These are phyloP conservation scores for Laguncularia racemosa DNA, from an alignment of 345 rosid genomes.

Conservation along the genomic window DNA sequence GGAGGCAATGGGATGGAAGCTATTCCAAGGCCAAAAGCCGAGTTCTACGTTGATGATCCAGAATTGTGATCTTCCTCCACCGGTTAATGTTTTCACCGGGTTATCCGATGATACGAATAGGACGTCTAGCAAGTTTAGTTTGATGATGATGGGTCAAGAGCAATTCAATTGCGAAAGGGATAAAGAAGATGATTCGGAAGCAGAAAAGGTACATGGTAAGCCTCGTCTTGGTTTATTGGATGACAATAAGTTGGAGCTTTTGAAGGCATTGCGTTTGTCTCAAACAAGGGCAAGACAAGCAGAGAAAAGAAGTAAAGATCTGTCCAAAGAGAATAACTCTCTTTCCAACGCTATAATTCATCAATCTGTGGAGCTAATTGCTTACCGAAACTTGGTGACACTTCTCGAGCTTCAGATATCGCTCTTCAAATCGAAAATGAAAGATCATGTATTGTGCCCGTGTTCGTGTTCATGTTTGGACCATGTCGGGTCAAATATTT, in stretches of 20 bases:
- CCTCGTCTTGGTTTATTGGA: background rate
- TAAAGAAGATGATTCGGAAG: background rate
- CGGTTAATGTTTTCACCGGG: conserved; percentile 34
- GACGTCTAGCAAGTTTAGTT: background rate
- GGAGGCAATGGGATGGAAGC: too few species aligned
- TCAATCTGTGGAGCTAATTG: conserved; percentile 36
- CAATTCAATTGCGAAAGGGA: too few species aligned
- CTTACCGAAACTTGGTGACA: conserved; percentile 37
- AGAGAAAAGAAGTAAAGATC: conserved; percentile 32
- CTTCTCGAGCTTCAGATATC: conserved; percentile 44
- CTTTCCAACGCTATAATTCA: conserved; percentile 23
- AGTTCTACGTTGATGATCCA: conserved; percentile 14
- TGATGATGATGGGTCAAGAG: conserved; percentile 5
- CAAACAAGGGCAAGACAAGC: conserved; percentile 69
- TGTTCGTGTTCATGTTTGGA: too few species aligned
- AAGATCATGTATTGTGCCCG: background rate
- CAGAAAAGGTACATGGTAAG: background rate
- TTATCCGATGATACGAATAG: conserved; percentile 18
- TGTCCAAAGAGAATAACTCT: conserved; percentile 33
- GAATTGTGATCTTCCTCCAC: conserved; percentile 61
- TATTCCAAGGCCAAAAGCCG: too few species aligned
- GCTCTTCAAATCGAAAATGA: conserved; percentile 16
- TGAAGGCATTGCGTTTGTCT: conserved; percentile 54
- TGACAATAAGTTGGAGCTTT: conserved; percentile 33
- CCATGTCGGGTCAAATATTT: background rate